A percentile compares a stretch with the other conserved stretches of the same genome.
These are phyloP conservation scores for Multifurca ochricompacta DNA, from an alignment of 768 basidiomycete genomes.

Conservation along the genomic window DNA sequence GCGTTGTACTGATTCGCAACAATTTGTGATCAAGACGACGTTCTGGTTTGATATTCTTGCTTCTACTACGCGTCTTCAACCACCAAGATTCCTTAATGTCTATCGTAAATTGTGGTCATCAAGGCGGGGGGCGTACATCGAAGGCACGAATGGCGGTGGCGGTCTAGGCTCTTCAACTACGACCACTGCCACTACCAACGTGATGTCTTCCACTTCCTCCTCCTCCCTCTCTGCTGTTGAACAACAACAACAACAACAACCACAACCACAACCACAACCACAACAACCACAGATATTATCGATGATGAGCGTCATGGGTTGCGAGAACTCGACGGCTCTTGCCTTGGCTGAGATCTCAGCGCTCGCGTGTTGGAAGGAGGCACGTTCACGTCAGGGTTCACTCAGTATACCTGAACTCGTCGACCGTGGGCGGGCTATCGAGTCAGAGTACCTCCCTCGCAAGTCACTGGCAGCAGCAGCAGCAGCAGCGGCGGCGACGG, in stretches of 20 bases:
- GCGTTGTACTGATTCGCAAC: conserved; percentile 41
- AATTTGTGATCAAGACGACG: conserved; percentile 73
- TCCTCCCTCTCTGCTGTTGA: too few species aligned
- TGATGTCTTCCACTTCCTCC: too few species aligned
- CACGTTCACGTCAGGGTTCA: conserved; percentile 31
- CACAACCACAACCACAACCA: neutral
- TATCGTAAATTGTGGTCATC: conserved; percentile 54
- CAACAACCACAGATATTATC: conserved; percentile 35
- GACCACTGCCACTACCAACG: neutral
- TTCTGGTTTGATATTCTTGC: conserved; percentile 87
- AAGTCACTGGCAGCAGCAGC: conserved; percentile 21
- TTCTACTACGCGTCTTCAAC: conserved; percentile 54
- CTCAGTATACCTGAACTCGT: conserved; percentile 60
- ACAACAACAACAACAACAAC: neutral
- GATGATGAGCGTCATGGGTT: conserved; percentile 84
- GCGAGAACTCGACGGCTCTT: conserved; percentile 71
- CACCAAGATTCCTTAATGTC: conserved; percentile 48
- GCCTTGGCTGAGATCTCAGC: conserved; percentile 67
- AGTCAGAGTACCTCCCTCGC: conserved; percentile 35
- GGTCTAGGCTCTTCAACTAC: too few species aligned
- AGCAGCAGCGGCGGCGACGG: neutral
- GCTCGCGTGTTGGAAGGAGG: conserved; percentile 60
- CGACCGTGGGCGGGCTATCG: conserved; percentile 43
- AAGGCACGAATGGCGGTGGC: conserved; percentile 12
- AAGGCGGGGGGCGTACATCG: conserved; percentile 32